Percentiles rank a stretch among this genome's conserved stretches.
These are phyloP conservation scores for Colletotrichum musae DNA, from an alignment of 2,329 filamentous ascomycete genomes.

Conservation along the genomic window DNA sequence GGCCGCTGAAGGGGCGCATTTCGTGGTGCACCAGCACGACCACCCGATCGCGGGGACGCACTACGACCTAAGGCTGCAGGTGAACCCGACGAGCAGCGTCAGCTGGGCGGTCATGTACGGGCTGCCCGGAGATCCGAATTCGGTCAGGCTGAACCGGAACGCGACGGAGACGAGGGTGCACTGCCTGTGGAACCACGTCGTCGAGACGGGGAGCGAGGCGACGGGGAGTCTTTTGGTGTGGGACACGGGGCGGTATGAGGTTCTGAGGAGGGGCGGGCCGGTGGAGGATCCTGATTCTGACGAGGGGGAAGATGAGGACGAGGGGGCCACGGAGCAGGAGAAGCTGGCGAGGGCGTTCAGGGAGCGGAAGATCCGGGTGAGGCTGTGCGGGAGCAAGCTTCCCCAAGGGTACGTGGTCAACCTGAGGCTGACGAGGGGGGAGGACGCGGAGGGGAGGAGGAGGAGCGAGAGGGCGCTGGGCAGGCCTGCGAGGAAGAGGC, in stretches of 20 bases:
- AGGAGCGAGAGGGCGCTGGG: slow-evolving; percentile 44
- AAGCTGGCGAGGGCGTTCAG: slow-evolving; percentile 68
- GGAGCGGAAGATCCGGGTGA: slow-evolving; percentile 69
- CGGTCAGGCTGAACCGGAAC: slow-evolving; percentile 67
- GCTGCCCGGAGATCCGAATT: slow-evolving; percentile 71
- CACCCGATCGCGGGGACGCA: slow-evolving; percentile 78
- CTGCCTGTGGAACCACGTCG: slow-evolving; percentile 73
- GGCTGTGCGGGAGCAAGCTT: slow-evolving; percentile 67
- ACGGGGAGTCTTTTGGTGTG: slow-evolving; percentile 74
- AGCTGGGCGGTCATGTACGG: slow-evolving; percentile 78
- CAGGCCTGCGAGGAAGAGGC: slow-evolving; percentile 13
- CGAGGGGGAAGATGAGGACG: slow-evolving; percentile 44
- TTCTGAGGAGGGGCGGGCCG: slow-evolving; percentile 60
- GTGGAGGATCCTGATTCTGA: slow-evolving; percentile 49
- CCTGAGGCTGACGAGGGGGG: slow-evolving; percentile 64
- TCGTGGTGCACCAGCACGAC: slow-evolving; percentile 81
- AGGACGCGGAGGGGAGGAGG: slow-evolving; percentile 53
- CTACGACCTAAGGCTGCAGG: slow-evolving; percentile 80
- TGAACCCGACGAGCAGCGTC: slow-evolving; percentile 76
- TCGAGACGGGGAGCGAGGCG: slow-evolving; percentile 68
- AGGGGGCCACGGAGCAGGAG: slow-evolving; percentile 54
- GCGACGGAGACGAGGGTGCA: slow-evolving; percentile 75
- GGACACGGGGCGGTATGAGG: slow-evolving; percentile 72
- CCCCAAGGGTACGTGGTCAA: slow-evolving; percentile 68
- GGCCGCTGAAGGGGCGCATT: slow-evolving; percentile 63